Base-by-base conservation (phyloP, 768 basidiomycete species). In the Pulveroboletus ravenelii region DNA sequence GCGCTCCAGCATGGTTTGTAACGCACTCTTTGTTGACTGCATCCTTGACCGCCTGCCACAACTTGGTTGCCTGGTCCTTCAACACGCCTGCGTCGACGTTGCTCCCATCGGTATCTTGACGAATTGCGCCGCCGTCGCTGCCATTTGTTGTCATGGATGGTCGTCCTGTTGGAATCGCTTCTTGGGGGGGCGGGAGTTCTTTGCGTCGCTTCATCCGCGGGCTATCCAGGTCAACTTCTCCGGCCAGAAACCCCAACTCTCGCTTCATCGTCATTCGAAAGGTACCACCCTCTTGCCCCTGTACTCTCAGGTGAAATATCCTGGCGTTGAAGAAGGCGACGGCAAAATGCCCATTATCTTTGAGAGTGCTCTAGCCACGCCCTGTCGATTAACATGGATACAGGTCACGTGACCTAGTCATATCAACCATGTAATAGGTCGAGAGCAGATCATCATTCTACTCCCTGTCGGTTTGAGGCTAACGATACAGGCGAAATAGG, bases 1-100 rank as follows among this genome's bases (percentile, higher is more conserved):
- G 60, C 54, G 57, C 59, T 53, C 63, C 58, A 72, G 59, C 66
- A 65, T 64, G 67, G 70, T 64, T 64, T 70, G 74, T 72, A 72
- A 87, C 88, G 77, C 78, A 91, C 89, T 90, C 87, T 78, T 88
- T 87, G 75, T 83, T 86, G 66, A 82, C 81, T 63, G 87, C 89
- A 68, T 88, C 85, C 78, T 81, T 87, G 67, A 91, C 77, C 35
- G 78, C 79, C 64, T 84, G 80, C 84, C 86, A 90, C 72, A 89
- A 68, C 70, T 76, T 78, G 70, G 84, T 66, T 40, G 84, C 88
- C 64, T 81, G 78, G 70, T 82, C 82, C 63, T 77, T 83, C 64
- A 85, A 77, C 50, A 57, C 56, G 34, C 47, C 49, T 45, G 52
- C 58, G 51, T 71, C 71, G 40, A 55, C 44, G 50, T 45, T 54